phyloP scores from a whole-genome alignment of 164 flowering plant genomes.

The Vitis rotundifolia region DNA sequence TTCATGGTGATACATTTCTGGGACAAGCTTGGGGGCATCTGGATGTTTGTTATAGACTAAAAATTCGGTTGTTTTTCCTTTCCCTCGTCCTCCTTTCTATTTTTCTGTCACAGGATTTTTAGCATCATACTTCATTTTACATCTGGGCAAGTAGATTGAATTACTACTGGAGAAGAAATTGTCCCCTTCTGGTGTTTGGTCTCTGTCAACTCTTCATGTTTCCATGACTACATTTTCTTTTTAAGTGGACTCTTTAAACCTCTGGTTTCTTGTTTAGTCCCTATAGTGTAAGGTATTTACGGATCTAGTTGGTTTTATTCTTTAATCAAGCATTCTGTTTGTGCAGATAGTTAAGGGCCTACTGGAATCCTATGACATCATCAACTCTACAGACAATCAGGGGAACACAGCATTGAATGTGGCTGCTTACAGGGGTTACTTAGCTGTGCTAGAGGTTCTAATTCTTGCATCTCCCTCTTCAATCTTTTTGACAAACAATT shows the following conservation, averaged over 20 bases:
- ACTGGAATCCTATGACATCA: constrained; percentile 53
- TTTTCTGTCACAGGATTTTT: too few species aligned
- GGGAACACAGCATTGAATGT: constrained; percentile 83
- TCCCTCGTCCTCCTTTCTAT: too few species aligned
- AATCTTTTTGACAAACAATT: constrained; percentile 42
- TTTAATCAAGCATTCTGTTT: background rate
- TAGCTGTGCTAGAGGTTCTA: constrained; percentile 56
- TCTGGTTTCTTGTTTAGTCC: background rate
- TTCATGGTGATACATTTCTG: background rate
- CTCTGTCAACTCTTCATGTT: too few species aligned
- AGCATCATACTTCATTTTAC: too few species aligned
- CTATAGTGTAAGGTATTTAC: background rate
- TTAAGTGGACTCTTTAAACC: too few species aligned
- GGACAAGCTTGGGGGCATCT: background rate
- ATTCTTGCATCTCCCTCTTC: constrained; percentile 47
- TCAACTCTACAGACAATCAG: constrained; percentile 52
- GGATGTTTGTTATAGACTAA: background rate
- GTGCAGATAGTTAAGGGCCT: constrained; percentile 76
- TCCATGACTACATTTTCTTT: too few species aligned
- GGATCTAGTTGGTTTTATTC: background rate
- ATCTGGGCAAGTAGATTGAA: too few species aligned
- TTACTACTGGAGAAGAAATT: too few species aligned
- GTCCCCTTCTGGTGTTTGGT: too few species aligned
- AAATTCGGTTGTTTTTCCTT: too few species aligned
- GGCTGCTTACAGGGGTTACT: constrained; percentile 80